Evolutionary conservation across 306 rosid species (phyloP).

Genomic region (Pueraria montana): DNA sequence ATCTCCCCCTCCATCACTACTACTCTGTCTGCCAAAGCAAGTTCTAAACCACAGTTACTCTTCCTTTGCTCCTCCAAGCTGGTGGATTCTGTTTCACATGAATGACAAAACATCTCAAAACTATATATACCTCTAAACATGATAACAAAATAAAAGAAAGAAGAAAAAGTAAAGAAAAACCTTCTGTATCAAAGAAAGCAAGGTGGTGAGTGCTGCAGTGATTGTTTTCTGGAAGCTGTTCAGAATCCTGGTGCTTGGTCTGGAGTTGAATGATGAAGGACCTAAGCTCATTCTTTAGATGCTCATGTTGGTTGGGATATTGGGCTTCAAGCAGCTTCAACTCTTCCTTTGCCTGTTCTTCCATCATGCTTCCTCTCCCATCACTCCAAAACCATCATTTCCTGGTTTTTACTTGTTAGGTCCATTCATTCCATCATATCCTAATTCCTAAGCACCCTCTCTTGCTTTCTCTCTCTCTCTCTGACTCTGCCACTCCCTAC

Average conservation of each 20-base stretch:
- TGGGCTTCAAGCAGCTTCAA: slow-evolving; percentile 59
- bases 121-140: not conserved
- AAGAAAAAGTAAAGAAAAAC: slow-evolving; percentile 33
- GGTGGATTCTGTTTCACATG: slow-evolving; percentile 58
- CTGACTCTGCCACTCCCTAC: not conserved
- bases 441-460: not conserved
- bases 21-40: slow-evolving; percentile 23
- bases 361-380: slow-evolving; percentile 37
- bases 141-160: not conserved
- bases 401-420: not conserved
- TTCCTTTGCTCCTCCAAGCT: slow-evolving; percentile 50
- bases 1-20: slow-evolving; percentile 15
- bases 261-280: slow-evolving; percentile 57
- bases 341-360: slow-evolving; percentile 64
- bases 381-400: not conserved
- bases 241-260: slow-evolving; percentile 43
- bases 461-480: not conserved
- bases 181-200: slow-evolving; percentile 54
- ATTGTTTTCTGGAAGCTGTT: slow-evolving; percentile 20
- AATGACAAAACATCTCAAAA: slow-evolving; percentile 8
- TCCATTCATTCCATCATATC: not conserved
- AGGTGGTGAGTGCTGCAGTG: slow-evolving; percentile 15
- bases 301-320: slow-evolving; percentile 58
- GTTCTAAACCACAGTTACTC: not conserved
- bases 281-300: slow-evolving; percentile 61